These are phyloP conservation scores for Capronia coronata DNA, from an alignment of 2,329 filamentous ascomycete species.

Conservation along the genomic window DNA sequence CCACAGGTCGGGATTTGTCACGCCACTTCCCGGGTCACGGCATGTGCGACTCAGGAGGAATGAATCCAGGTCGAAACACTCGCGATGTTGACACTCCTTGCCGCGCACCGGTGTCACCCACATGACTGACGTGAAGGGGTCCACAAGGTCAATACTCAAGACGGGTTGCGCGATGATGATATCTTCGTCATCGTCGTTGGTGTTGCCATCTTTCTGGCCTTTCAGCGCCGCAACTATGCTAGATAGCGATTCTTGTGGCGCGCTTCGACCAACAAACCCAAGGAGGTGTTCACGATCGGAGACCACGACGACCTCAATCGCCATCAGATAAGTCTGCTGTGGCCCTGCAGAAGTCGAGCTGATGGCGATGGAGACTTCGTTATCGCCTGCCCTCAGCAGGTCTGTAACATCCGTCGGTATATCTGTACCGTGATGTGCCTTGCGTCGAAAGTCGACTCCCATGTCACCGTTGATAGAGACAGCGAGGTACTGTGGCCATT, in stretches of 20 bases:
- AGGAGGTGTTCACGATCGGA: conserved; percentile 38
- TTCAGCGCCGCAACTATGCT: conserved; percentile 44
- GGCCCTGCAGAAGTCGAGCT: conserved; percentile 36
- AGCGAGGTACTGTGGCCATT: conserved; percentile 66
- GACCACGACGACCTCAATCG: conserved; percentile 63
- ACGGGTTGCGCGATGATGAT: conserved; percentile 53
- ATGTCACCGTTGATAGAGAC: conserved; percentile 57
- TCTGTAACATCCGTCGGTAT: conserved; percentile 67
- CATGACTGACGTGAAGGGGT: conserved; percentile 60
- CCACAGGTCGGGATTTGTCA: conserved; percentile 64
- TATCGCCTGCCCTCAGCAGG: conserved; percentile 53
- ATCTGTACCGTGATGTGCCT: conserved; percentile 67
- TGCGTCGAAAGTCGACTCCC: conserved; percentile 54
- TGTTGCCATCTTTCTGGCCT: conserved; percentile 31
- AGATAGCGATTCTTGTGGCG: conserved; percentile 47
- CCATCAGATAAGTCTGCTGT: conserved; percentile 50
- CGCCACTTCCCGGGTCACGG: conserved; percentile 32
- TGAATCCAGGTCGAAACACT: conserved; percentile 83
- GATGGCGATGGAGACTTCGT: conserved; percentile 52
- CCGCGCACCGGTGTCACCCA: conserved; percentile 69
- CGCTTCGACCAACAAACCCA: conserved; percentile 37
- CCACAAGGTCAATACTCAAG: conserved; percentile 57
- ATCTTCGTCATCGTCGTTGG: conserved; percentile 53
- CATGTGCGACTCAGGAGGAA: conserved; percentile 62
- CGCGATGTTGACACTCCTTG: conserved; percentile 62